Evolutionary conservation across 2,329 filamentous ascomycete species (phyloP), one percentile per base, ranked within the genome.

Genomic region (Aureobasidium sp.): DNA sequence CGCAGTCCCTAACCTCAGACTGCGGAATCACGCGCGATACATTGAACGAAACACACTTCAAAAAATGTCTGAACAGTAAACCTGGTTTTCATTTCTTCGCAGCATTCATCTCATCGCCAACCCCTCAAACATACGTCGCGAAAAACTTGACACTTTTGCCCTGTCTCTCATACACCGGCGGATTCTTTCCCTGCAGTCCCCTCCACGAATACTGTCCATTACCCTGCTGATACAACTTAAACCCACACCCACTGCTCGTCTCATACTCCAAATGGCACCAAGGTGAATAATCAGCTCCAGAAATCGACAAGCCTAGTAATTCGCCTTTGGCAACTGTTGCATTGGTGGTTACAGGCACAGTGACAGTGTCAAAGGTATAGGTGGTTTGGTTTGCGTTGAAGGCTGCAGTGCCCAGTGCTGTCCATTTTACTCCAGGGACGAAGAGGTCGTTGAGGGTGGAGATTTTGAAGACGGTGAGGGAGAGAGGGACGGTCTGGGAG

Each of bases 381-480:
- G 52, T 55, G 0, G 67, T 60, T n/a, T 63, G 25, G 4, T 64
- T 64, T 4, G 65, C 62, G 44, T 66, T 66, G 48, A 62, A 62
- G 15, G 52, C 55, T 10, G 61, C 62, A 5, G 64, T 62, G 13
- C 66, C 67, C 9, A 69, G 47, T 1, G 61, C 41, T 0, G 64
- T 67, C 61, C 62, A 69, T 29, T 66, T 68, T 49, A 65, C 67
- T 54, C 61, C 64, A 2, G 67, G 65, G 2, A 60, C 32, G 15
- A 67, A 48, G 3, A 69, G 62, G 41, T 68, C 66, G 29, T 57
- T 59, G 29, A 66, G 59, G 10, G 57, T 62, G 36, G 44, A 41
- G 44, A 69, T 66, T 30, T 67, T 68, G 63, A 67, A 69, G 8
- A 67, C 65, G 3, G 66, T 69, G 13, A 69, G 44, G 16, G 48